Evolutionary conservation across 2,329 filamentous ascomycete species (phyloP).

Genomic region (Neofusicoccum sp.): DNA sequence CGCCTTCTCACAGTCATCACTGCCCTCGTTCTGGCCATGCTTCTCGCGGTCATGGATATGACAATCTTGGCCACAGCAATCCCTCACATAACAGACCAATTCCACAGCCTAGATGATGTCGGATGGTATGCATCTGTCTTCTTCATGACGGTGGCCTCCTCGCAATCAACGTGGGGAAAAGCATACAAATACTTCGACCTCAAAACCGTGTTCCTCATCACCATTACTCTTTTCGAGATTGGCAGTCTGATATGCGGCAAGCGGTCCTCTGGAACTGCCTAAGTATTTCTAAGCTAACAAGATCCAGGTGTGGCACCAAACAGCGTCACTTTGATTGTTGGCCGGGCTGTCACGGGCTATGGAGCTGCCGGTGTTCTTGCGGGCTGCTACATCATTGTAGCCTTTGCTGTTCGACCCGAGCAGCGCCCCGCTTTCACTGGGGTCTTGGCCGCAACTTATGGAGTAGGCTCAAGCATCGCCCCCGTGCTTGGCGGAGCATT

Average conservation of each 20-base stretch:
- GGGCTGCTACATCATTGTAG: constrained; percentile 53
- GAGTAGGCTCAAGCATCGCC: constrained; percentile 27
- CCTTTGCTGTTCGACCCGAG: constrained; percentile 44
- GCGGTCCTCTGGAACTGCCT: neutral
- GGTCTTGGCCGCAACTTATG: constrained; percentile 19
- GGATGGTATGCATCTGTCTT: constrained; percentile 46
- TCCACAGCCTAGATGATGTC: constrained; percentile 34
- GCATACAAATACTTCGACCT: constrained; percentile 46
- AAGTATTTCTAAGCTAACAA: neutral
- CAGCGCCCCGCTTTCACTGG: constrained; percentile 32
- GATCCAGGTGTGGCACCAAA: constrained; percentile 31
- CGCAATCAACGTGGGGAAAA: constrained; percentile 52
- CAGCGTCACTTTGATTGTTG: constrained; percentile 47
- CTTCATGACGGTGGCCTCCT: constrained; percentile 47
- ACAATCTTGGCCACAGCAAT: constrained; percentile 32
- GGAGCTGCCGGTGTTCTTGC: constrained; percentile 54
- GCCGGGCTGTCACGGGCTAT: constrained; percentile 54
- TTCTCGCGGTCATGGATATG: too few relatives aligned
- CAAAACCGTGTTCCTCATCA: constrained; percentile 37
- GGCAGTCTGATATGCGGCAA: constrained; percentile 56
- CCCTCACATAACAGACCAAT: constrained; percentile 33
- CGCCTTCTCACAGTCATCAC: too few relatives aligned
- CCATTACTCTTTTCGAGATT: constrained; percentile 52
- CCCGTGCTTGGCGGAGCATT: constrained; percentile 27
- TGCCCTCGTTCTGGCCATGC: too few relatives aligned